These are phyloP conservation scores for Aspergillus panamensis DNA, from an alignment of 495 filamentous ascomycete species.

Conservation along the genomic window DNA sequence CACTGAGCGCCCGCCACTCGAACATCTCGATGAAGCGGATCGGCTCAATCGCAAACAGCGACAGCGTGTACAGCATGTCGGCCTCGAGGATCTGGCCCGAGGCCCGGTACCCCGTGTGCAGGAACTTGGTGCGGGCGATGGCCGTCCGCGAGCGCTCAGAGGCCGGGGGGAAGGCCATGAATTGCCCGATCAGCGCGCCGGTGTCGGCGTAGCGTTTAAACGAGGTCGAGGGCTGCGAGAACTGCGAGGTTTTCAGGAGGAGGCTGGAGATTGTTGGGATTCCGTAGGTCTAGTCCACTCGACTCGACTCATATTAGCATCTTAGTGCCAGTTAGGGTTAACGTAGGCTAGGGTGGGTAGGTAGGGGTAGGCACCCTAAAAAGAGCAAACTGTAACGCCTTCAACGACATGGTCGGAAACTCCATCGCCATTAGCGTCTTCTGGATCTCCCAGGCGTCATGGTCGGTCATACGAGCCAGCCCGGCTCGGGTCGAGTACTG, in stretches of 20 bases:
- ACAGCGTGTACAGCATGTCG: constrained; percentile 64
- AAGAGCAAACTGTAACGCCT: constrained; percentile 59
- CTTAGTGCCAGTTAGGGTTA: not conserved
- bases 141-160: constrained; percentile 50
- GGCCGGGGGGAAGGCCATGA: constrained; percentile 44
- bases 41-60: constrained; percentile 57
- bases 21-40: constrained; percentile 50
- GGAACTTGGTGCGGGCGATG: constrained; percentile 63
- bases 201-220: constrained; percentile 66
- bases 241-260: constrained; percentile 54
- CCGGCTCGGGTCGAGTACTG: constrained; percentile 46
- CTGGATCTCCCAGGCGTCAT: constrained; percentile 56
- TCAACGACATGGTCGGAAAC: constrained; percentile 52
- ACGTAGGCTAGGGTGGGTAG: no score
- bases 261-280: constrained; percentile 61
- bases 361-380: constrained; percentile 46
- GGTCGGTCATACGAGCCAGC: constrained; percentile 54
- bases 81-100: constrained; percentile 57
- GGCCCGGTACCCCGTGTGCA: constrained; percentile 55
- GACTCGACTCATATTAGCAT: no score
- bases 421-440: constrained; percentile 46
- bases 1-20: constrained; percentile 61
- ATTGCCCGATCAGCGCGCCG: constrained; percentile 53
- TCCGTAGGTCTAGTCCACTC: constrained; percentile 57
- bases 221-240: constrained; percentile 47